phyloP scores from a whole-genome alignment of 192 early-diverging fungal species.

The Phlyctochytrium arcticum region DNA sequence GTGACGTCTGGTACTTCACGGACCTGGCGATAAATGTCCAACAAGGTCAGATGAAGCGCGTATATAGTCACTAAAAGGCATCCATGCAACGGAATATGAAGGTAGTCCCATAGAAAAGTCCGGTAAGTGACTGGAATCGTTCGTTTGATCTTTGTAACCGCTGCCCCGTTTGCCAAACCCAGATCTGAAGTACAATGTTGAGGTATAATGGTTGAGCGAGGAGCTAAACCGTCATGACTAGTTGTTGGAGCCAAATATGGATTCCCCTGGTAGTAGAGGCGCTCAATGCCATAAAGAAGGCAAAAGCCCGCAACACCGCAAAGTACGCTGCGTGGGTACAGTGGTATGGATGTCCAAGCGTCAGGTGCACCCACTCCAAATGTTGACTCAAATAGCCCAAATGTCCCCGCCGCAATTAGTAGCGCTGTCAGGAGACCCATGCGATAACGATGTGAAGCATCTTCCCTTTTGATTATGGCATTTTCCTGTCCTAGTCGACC shows the following conservation, averaged over 20 bases:
- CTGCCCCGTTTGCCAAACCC: too few relatives aligned
- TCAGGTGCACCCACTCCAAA: slow-evolving; percentile 1
- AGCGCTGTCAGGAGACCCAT: neutral
- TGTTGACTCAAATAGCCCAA: slow-evolving; percentile 4
- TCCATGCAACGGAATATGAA: slow-evolving; percentile 8
- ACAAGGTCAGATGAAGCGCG: neutral
- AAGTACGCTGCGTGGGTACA: slow-evolving; percentile 9
- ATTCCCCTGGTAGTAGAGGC: slow-evolving; percentile 1
- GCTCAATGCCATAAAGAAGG: slow-evolving; percentile 6
- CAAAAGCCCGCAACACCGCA: neutral
- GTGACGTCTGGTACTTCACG: neutral
- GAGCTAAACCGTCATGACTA: too few relatives aligned
- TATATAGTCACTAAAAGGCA: neutral
- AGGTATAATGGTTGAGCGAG: too few relatives aligned
- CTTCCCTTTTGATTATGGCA: neutral
- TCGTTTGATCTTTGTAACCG: too few relatives aligned
- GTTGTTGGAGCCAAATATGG: neutral
- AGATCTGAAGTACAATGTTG: too few relatives aligned
- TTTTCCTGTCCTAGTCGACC: neutral
- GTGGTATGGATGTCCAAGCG: neutral
- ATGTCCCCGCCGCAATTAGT: neutral
- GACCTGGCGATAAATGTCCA: neutral
- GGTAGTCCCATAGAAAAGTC: slow-evolving; percentile 6
- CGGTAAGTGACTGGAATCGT: too few relatives aligned
- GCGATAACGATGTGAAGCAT: neutral